phyloP scores from a whole-genome alignment of 1,284 basidiomycete genomes.

The Trichosporon sp. region DNA sequence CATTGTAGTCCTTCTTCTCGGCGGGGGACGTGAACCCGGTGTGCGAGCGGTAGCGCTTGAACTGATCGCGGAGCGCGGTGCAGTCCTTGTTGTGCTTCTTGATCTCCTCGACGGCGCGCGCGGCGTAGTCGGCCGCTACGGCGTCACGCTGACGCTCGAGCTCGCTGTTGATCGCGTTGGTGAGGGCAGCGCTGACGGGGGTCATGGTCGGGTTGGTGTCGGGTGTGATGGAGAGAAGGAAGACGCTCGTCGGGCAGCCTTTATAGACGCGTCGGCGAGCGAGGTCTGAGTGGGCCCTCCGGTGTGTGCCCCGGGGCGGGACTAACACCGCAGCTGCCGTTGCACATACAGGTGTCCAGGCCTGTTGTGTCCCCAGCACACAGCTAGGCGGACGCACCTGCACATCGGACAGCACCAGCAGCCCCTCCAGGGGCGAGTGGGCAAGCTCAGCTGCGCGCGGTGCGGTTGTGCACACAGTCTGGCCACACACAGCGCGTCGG shows the following conservation, averaged over 20 bases:
- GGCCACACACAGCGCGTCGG: too few species aligned
- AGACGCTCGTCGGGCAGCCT: not conserved
- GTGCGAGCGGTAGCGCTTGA: not conserved
- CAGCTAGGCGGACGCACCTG: too few species aligned
- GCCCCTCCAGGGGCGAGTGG: too few species aligned
- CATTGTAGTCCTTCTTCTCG: not conserved
- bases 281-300: too few species aligned
- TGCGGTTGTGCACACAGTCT: too few species aligned
- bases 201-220: not conserved
- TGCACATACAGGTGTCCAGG: too few species aligned
- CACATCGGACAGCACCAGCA: too few species aligned
- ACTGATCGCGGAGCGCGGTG: not conserved
- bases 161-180: not conserved
- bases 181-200: not conserved
- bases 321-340: not conserved
- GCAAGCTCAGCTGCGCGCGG: too few species aligned
- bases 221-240: not conserved
- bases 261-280: too few species aligned
- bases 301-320: too few species aligned
- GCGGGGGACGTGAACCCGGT: not conserved
- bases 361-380: too few species aligned
- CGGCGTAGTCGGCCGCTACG: not conserved
- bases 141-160: not conserved
- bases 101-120: not conserved
- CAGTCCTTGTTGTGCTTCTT: not conserved